phyloP scores from a whole-genome alignment of 1,284 basidiomycete species.

The Leccinum griseonigrum region DNA sequence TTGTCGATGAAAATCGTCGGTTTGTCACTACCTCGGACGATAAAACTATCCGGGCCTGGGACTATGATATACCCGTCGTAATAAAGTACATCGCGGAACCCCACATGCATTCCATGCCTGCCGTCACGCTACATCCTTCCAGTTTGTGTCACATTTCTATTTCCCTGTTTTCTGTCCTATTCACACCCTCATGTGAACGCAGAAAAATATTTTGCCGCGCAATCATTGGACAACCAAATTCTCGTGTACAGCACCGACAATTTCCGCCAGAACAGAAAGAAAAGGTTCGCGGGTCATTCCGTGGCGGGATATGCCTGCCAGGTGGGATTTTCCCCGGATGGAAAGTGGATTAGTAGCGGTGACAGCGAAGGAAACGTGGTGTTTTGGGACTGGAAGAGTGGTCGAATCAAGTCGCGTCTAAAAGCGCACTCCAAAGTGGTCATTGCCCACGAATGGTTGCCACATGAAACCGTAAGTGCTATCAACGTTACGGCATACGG shows the following conservation, averaged over 20 bases:
- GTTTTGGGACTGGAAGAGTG: slow-evolving; percentile 99
- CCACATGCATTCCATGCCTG: slow-evolving; percentile 99
- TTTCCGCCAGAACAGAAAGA: slow-evolving; percentile 98
- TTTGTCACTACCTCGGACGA: slow-evolving; percentile 99
- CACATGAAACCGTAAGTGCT: slow-evolving; percentile 88
- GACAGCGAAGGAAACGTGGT: slow-evolving; percentile 94
- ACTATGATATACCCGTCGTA: slow-evolving; percentile 96
- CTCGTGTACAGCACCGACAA: slow-evolving; percentile 95
- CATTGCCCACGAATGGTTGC: slow-evolving; percentile 96
- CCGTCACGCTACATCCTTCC: slow-evolving; percentile 91
- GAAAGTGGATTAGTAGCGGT: slow-evolving; percentile 95
- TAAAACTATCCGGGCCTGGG: slow-evolving; percentile 99
- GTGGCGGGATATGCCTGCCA: slow-evolving; percentile 97
- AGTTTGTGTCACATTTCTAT: slow-evolving; percentile 53
- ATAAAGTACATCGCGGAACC: slow-evolving; percentile 99
- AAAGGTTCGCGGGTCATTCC: slow-evolving; percentile 95
- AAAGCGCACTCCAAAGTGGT: slow-evolving; percentile 93
- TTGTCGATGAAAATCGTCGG: slow-evolving; percentile 94
- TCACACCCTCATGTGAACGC: slow-evolving; percentile 11
- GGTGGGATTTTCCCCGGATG: slow-evolving; percentile 96
- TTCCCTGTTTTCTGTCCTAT: slow-evolving; percentile 1
- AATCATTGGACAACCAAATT: slow-evolving; percentile 98
- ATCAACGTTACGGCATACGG: slow-evolving; percentile 3
- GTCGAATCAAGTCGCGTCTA: slow-evolving; percentile 87
- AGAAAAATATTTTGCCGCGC: slow-evolving; percentile 97